Conservation (phyloP, 2,329 filamentous ascomycete genomes). For the Colletotrichum endophyticum region DNA sequence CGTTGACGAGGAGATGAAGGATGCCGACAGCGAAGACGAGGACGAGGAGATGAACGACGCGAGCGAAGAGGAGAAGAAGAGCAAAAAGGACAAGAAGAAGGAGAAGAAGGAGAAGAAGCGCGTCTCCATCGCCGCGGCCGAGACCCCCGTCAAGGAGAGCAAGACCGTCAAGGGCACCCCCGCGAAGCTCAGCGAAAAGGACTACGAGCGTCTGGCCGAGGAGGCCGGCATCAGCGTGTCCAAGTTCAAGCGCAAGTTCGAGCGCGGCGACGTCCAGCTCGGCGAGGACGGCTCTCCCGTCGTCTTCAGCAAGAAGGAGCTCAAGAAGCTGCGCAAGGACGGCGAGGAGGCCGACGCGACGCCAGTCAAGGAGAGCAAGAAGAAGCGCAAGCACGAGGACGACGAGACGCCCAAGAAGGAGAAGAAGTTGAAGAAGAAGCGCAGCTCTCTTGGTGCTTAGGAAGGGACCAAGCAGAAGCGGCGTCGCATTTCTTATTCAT, state of each 20-base stretch:
- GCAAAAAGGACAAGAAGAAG: constrained; percentile 41
- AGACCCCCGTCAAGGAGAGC: constrained; percentile 37
- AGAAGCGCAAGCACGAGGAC: constrained; percentile 75
- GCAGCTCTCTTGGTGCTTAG: constrained; percentile 24
- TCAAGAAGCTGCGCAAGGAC: constrained; percentile 73
- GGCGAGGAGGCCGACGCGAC: constrained; percentile 53
- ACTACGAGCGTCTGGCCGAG: constrained; percentile 65
- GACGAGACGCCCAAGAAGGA: constrained; percentile 72
- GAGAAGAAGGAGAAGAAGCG: constrained; percentile 36
- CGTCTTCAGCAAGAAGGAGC: constrained; percentile 76
- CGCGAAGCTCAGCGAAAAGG: constrained; percentile 56
- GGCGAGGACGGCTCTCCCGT: constrained; percentile 68
- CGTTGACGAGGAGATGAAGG: constrained; percentile 43
- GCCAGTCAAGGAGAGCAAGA: constrained; percentile 56
- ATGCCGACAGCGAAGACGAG: constrained; percentile 39
- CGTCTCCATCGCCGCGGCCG: constrained; percentile 26
- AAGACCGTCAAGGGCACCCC: constrained; percentile 21
- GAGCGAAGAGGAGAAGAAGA: constrained; percentile 40
- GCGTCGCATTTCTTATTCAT: constrained; percentile 21
- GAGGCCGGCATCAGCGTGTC: constrained; percentile 72
- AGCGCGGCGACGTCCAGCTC: constrained; percentile 75
- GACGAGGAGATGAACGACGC: constrained; percentile 45
- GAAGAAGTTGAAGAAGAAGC: constrained; percentile 58
- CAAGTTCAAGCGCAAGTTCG: constrained; percentile 81
- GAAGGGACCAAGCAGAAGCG: constrained; percentile 12